Conservation (phyloP, 1,284 basidiomycete genomes). For the Leccinum pachyderme region DNA sequence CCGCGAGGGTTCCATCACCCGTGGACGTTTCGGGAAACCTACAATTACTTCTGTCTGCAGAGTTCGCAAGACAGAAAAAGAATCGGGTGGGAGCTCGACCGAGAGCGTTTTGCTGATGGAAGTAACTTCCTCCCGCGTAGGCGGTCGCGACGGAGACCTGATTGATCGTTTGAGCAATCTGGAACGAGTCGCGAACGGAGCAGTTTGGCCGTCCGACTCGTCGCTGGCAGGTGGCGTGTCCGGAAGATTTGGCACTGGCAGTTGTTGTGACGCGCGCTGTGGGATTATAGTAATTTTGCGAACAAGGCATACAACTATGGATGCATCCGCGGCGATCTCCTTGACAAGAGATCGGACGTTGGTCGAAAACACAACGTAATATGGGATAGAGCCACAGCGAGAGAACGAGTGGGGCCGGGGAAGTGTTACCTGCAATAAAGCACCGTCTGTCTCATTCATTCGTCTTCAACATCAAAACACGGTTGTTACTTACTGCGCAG, state of each 20-base stretch:
- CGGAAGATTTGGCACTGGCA: slow-evolving; percentile 43
- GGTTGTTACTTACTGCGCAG: slow-evolving; percentile 49
- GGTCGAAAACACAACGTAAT: slow-evolving; percentile 70
- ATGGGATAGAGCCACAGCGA: slow-evolving; percentile 57
- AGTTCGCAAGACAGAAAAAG: slow-evolving; percentile 48
- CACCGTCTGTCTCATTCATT: not conserved
- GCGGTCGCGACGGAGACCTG: slow-evolving; percentile 29
- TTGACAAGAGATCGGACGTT: slow-evolving; percentile 55
- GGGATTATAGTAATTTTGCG: slow-evolving; percentile 52
- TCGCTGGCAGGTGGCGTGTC: slow-evolving; percentile 50
- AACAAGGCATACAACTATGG: slow-evolving; percentile 59
- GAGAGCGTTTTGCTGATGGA: slow-evolving; percentile 40
- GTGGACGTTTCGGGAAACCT: slow-evolving; percentile 68
- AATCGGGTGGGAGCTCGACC: slow-evolving; percentile 43
- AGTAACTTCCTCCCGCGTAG: slow-evolving; percentile 20
- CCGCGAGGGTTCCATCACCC: slow-evolving; percentile 38
- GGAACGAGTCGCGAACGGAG: slow-evolving; percentile 20
- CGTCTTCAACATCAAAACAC: not conserved
- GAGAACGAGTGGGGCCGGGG: slow-evolving; percentile 58
- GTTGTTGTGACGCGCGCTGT: slow-evolving; percentile 33
- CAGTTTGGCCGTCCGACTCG: slow-evolving; percentile 39
- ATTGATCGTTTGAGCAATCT: slow-evolving; percentile 49
- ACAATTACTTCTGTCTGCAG: slow-evolving; percentile 54
- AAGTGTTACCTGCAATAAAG: slow-evolving; percentile 51
- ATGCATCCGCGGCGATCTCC: slow-evolving; percentile 68